A percentile compares a stretch with the other conserved stretches of the same genome.
phyloP scores from a whole-genome alignment of 176 grass and related monocot genomes.

The Avena atlantica region DNA sequence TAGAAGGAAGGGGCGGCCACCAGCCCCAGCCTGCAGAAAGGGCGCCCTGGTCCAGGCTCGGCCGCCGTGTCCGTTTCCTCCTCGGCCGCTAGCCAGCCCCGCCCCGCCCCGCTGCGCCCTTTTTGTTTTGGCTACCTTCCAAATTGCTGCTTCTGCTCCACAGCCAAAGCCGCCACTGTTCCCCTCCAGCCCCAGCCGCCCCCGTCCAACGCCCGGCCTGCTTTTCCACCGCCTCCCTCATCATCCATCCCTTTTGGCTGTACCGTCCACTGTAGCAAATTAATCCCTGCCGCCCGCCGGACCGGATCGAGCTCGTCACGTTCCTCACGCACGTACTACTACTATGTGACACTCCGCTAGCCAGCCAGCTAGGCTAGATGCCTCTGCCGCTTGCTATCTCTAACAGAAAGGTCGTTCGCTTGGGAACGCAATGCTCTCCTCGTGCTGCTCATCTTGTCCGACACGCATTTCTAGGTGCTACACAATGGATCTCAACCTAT shows the following conservation, averaged over 20 bases:
- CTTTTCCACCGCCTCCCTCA: constrained; percentile 20
- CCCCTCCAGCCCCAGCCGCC: neutral
- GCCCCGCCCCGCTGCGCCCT: neutral
- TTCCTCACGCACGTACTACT: neutral
- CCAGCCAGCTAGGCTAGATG: neutral
- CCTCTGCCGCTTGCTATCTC: neutral
- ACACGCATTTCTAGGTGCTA: neutral
- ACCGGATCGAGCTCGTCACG: neutral
- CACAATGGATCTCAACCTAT: neutral
- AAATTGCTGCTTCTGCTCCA: constrained; percentile 16
- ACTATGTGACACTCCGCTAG: neutral
- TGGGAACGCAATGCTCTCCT: neutral
- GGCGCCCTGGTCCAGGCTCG: neutral
- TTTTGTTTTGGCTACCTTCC: constrained; percentile 8
- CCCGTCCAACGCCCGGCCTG: neutral
- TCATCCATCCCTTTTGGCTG: neutral
- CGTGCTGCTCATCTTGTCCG: neutral
- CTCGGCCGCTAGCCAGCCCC: neutral
- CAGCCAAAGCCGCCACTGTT: no score
- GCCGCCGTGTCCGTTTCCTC: constrained; percentile 32
- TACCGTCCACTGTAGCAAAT: neutral
- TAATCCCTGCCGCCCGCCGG: neutral
- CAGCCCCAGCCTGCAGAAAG: constrained; percentile 15
- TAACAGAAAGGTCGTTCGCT: neutral
- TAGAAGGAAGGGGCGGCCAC: constrained; percentile 17